phyloP scores from a whole-genome alignment of 805 yeast species.

The Teunomyces stri region DNA sequence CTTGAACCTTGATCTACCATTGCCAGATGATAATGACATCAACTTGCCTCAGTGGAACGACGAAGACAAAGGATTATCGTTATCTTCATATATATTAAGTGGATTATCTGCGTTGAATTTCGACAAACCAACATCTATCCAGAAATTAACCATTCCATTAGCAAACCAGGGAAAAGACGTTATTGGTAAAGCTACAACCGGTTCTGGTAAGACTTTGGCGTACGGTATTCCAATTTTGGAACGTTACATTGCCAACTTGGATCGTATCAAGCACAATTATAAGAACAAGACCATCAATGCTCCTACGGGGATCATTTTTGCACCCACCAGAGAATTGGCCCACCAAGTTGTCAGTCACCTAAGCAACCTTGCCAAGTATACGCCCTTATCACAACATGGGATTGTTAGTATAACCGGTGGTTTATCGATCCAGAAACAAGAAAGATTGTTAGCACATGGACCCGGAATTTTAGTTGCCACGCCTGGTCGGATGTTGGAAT shows the following conservation, averaged over 20 bases:
- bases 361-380: constrained; percentile 49
- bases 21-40: constrained; percentile 36
- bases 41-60: constrained; percentile 62
- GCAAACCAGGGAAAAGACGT: constrained; percentile 76
- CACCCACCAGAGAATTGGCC: constrained; percentile 96
- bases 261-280: constrained; percentile 12
- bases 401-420: constrained; percentile 91
- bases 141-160: constrained; percentile 67
- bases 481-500: constrained; percentile 88
- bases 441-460: constrained; percentile 66
- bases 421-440: constrained; percentile 88
- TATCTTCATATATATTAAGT: constrained; percentile 56
- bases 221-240: constrained; percentile 92
- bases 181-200: constrained; percentile 95
- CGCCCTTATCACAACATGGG: constrained; percentile 52
- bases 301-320: constrained; percentile 78
- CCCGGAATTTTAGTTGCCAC: constrained; percentile 90
- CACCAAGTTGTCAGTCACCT: constrained; percentile 88
- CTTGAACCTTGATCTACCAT: constrained; percentile 20
- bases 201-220: constrained; percentile 96
- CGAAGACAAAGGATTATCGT: constrained; percentile 35
- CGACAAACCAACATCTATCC: constrained; percentile 79
- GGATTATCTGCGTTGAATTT: constrained; percentile 63
- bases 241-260: constrained; percentile 39
- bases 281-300: constrained; percentile 23